A percentile compares a stretch with the other conserved stretches of the same genome.
phyloP scores from a whole-genome alignment of 78 protist genomes.

The Dictyostelium brefeldianum region DNA sequence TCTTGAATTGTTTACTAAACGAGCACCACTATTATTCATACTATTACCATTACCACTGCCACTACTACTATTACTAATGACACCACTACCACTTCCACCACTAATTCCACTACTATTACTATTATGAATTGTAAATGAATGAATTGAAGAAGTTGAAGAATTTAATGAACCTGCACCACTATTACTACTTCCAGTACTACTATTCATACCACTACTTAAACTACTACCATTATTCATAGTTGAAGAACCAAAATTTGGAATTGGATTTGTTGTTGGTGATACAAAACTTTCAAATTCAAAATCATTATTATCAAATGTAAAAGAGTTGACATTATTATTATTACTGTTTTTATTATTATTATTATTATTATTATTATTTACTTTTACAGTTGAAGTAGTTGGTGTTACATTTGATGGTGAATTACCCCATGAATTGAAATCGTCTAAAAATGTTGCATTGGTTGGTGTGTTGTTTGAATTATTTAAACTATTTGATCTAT shows the following conservation, averaged over 20 bases:
- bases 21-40: neutral
- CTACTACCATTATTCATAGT: slow-evolving; percentile 1
- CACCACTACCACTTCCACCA: too few relatives aligned
- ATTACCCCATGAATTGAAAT: slow-evolving; percentile 26
- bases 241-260: slow-evolving; percentile 7
- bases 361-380: neutral
- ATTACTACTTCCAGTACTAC: neutral
- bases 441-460: neutral
- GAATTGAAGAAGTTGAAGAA: slow-evolving; percentile 5
- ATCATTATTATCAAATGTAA: slow-evolving; percentile 12
- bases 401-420: neutral
- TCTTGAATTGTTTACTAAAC: neutral
- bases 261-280: slow-evolving; percentile 1
- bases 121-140: neutral
- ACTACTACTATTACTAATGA: too few relatives aligned
- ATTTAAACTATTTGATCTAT: neutral
- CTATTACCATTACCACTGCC: neutral
- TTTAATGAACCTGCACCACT: neutral
- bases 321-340: neutral
- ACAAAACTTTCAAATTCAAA: slow-evolving; percentile 18
- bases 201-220: neutral
- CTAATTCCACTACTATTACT: neutral
- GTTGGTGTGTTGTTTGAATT: neutral
- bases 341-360: neutral
- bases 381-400: neutral